Evolutionary conservation across 1,139 yeast genomes (phyloP), one percentile per base, ranked within the genome.

Genomic region (Meyerozyma smithsonii): DNA sequence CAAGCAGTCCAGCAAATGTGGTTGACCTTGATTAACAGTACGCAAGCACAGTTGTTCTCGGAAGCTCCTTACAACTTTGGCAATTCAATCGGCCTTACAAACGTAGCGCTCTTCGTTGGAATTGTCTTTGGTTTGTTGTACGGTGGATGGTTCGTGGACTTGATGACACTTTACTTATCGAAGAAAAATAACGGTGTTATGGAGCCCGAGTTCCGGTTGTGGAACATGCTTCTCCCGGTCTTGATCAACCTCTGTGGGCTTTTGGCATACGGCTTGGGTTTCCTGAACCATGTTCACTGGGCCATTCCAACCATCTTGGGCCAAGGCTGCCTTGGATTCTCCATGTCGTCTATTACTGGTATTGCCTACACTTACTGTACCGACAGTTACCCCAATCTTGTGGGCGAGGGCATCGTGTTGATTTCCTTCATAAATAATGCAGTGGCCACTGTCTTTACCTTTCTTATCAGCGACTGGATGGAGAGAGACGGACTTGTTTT

Each of bases 331-430:
- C 76, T 82, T 49, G 88, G 88, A 0, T 81, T 81, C 48, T 84
- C 86, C 2, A 82, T 81, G 73, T 87, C 88, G 50, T 79, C 84
- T 36, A 74, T 83, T 39, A 88, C 88, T 53, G 88, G 82, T 61
- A 79, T 81, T 33, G 83, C 87, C 32, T 74, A 82, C 79, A 74
- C 82, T 4, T 81, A 81, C 51, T 64, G 80, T 42, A 80, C 81
- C 86, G 85, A 80, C 47, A 72, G 84, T 11, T 80, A 80, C 49
- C 88, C 88, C 2, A 87, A 79, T 38, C 76, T 71, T 71, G 85
- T 86, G 39, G 69, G 86, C 50, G 94, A 85, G 57, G 88, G 90
- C 37, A 85, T 86, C 94, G 87, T 84, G 39, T 92, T 94, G 39
- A 94, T 86, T 19, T 76, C 94, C 10, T 76, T 84, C 44, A 84